Conservation (phyloP, 2,329 filamentous ascomycete genomes). For the Bipolaris victoriae region DNA sequence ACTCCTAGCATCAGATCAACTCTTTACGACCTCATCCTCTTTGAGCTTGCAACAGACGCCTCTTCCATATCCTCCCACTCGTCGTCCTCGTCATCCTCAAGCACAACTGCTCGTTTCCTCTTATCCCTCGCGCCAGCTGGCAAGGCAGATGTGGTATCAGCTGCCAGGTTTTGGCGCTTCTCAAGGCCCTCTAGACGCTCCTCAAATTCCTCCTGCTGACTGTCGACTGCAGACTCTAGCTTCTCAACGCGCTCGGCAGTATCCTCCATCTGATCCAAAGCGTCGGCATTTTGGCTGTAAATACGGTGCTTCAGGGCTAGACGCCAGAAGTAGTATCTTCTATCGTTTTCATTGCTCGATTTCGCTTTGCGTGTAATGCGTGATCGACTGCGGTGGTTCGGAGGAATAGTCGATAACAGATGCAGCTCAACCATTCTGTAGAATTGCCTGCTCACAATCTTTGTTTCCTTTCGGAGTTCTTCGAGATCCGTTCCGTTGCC, state of each 20-base stretch:
- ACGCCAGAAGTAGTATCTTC: constrained; percentile 73
- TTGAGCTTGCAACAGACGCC: constrained; percentile 37
- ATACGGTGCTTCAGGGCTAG: constrained; percentile 78
- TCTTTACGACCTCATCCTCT: constrained; percentile 32
- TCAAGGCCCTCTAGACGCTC: constrained; percentile 62
- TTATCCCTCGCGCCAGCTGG: constrained; percentile 23
- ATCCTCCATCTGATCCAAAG: constrained; percentile 70
- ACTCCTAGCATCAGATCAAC: not conserved
- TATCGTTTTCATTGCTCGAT: constrained; percentile 63
- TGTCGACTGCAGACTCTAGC: constrained; percentile 70
- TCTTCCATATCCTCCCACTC: constrained; percentile 46
- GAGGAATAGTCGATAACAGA: constrained; percentile 63
- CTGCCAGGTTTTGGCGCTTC: constrained; percentile 37
- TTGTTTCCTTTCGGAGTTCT: constrained; percentile 64
- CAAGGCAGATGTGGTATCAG: constrained; percentile 21
- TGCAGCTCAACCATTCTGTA: constrained; percentile 77
- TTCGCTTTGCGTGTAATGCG: constrained; percentile 53
- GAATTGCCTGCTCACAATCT: constrained; percentile 81
- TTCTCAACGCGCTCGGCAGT: constrained; percentile 71
- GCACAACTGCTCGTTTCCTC: constrained; percentile 44
- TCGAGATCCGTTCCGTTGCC: constrained; percentile 62
- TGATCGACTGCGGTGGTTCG: constrained; percentile 54
- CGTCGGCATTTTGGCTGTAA: constrained; percentile 75
- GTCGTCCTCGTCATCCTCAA: constrained; percentile 50
- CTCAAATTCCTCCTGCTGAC: constrained; percentile 76